Base-by-base conservation (phyloP, 352 stramenopile genomes). In the Phytopythium boreale region DNA sequence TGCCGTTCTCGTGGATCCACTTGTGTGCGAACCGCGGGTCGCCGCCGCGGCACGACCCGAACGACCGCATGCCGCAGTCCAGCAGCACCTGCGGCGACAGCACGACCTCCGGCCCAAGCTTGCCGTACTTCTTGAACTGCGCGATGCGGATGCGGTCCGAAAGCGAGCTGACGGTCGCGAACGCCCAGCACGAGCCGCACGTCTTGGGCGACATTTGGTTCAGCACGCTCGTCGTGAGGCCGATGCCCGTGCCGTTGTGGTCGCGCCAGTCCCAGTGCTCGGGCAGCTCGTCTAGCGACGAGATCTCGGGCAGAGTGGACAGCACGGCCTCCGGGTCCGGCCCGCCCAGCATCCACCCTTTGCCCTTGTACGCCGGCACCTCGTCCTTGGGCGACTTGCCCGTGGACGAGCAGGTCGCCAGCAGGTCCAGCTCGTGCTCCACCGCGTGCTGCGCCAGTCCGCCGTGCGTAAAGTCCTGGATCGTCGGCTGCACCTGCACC, bases 1-100 rank as follows among this genome's bases (percentile, higher is more conserved):
- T 91, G 44, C 84, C 84, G 46, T 93, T 89, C 66, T 90, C 80
- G 44, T 89, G 78, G 62, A 93, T 93, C 84, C 84, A 93, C 66
- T 93, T 87, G 72, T 93, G 84, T 22, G 84, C 84, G 46, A 87
- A 87, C n/a, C 84, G 77, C 17, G 84, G 84, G 31, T 93, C 84
- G n/a, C 84, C 84, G n/a, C 84, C 84, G 22, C 75, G 80, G 64
- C 84, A 91, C 55, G 84, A 93, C 17, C 84, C 82, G 50, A 93
- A 93, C 2, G 80, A 90, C 8, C 82, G 82, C 84, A 93, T 93
- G 34, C 84, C 84, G 51, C 84, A 93, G 64, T 93, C 82, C 6
- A 93, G 61, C 50, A 93, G 66, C 29, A 82, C 75, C 63, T 93
- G 82, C 15, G 82, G 82, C 17, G 84, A 90, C 26, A 93, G 69